Conservation (phyloP, 768 basidiomycete genomes). For the Tulasnella sp. region DNA sequence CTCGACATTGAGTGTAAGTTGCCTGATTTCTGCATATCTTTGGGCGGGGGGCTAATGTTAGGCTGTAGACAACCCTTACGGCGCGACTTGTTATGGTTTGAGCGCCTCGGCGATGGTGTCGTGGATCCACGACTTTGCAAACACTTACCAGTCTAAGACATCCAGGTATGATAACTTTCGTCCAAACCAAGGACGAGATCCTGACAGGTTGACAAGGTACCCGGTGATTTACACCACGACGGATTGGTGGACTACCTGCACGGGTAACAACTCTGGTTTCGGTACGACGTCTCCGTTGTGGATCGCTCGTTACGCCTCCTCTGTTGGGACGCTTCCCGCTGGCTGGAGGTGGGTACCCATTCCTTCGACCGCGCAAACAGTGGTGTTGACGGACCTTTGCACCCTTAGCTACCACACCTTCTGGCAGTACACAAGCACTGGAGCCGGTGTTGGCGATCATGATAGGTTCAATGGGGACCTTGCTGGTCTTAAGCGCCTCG, state of each 20-base stretch:
- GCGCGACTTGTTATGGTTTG: constrained; percentile 43
- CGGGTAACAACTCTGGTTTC: constrained; percentile 44
- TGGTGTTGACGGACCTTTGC: neutral
- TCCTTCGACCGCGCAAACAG: neutral
- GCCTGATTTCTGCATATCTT: neutral
- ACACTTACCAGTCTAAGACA: constrained; percentile 41
- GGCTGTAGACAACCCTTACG: constrained; percentile 38
- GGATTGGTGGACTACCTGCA: constrained; percentile 57
- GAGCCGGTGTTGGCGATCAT: constrained; percentile 2
- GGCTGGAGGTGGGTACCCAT: constrained; percentile 37
- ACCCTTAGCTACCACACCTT: constrained; percentile 17
- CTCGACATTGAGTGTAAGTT: constrained; percentile 49
- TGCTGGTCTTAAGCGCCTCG: constrained; percentile 1
- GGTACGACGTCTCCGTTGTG: constrained; percentile 43
- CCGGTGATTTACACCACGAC: constrained; percentile 51
- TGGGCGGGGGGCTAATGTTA: neutral
- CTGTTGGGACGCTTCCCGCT: constrained; percentile 43
- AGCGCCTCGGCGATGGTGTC: constrained; percentile 44
- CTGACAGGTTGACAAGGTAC: constrained; percentile 27
- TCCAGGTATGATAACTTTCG: constrained; percentile 30
- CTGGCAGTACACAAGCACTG: constrained; percentile 19
- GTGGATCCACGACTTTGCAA: constrained; percentile 51
- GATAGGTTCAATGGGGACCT: constrained; percentile 1
- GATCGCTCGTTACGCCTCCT: constrained; percentile 43
- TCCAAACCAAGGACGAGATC: constrained; percentile 17